Base-by-base conservation (phyloP, 2,329 filamentous ascomycete species). In the Cryphonectria japonica region DNA sequence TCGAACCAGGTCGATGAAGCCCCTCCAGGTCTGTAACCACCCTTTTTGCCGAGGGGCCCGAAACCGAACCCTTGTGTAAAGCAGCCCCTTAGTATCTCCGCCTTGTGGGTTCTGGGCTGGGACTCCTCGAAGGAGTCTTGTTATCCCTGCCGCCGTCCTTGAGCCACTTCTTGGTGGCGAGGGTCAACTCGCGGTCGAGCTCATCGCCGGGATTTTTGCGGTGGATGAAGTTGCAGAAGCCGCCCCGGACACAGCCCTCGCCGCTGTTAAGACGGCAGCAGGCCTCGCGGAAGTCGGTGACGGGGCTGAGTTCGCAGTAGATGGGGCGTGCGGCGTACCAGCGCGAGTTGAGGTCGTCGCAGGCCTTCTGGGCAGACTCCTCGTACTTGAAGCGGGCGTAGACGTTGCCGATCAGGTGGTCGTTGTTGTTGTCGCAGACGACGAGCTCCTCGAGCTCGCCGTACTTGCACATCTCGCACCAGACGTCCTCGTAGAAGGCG, bases 361-460 rank as follows among this genome's bases (percentile, higher is more conserved):
- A 98, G 73, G 96, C 96, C 75, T 90, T 89, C 82, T 98, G 95
- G 67, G 96, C 95, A 69, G 91, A 92, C 82, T 99, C 96, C 87
- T 99, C 96, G 88, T 98, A 99, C 85, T 99, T 99, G 92, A 98
- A 99, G 76, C 96, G 94, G 67, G 96, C 96, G 85, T 99, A 99
- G 78, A 99, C 96, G 83, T 99, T 99, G 79, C 96, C 96, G 80
- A 99, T 98, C 68, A 99, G 88, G 84, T 99, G 95, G 80, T 99
- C 96, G 84, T 99, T 99, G 84, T 98, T 98, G 83, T 99, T 99
- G 85, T 99, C 96, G 84, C 96, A 99, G 2, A 99, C 95, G 16
- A 99, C 96, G 16, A 99, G 89, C 85, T 99, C 96, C 84, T 99
- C 96, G 50, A 98, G 87, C 84, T 98, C 94, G 76, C 96, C 96